Evolutionary conservation across 345 rosid species (phyloP).

Genomic region (Anastatica hierochuntica): DNA sequence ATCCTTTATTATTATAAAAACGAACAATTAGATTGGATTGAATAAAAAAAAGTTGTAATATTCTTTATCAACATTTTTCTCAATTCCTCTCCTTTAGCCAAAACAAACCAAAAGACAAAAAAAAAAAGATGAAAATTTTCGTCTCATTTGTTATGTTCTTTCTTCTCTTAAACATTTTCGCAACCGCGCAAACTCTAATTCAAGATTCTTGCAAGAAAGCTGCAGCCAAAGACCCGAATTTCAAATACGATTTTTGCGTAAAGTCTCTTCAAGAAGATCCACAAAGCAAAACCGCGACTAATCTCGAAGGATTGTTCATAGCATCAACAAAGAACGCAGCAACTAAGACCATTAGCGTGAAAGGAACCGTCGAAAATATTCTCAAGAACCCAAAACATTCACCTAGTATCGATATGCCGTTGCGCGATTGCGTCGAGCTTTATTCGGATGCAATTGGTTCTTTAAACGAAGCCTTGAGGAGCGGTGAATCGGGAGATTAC

Average conservation of each 20-base stretch:
- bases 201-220: constrained; percentile 27
- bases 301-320: neutral
- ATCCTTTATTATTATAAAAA: no score
- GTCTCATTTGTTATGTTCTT: neutral
- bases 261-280: neutral
- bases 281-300: neutral
- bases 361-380: neutral
- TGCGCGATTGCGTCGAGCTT: neutral
- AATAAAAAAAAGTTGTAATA: neutral
- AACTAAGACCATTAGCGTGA: neutral
- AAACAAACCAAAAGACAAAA: no score
- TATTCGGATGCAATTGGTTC: neutral
- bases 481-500: neutral
- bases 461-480: neutral
- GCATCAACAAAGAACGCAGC: neutral
- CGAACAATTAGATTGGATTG: no score
- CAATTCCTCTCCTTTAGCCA: neutral
- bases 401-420: neutral
- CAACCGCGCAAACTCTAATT: constrained; percentile 8
- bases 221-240: neutral
- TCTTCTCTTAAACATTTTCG: neutral
- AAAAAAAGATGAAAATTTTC: neutral
- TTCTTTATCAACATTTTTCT: neutral
- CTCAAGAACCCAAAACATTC: neutral
- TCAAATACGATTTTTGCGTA: neutral